Conservation (phyloP, 78 protist genomes). For the Cavenderia fasciculata region DNA sequence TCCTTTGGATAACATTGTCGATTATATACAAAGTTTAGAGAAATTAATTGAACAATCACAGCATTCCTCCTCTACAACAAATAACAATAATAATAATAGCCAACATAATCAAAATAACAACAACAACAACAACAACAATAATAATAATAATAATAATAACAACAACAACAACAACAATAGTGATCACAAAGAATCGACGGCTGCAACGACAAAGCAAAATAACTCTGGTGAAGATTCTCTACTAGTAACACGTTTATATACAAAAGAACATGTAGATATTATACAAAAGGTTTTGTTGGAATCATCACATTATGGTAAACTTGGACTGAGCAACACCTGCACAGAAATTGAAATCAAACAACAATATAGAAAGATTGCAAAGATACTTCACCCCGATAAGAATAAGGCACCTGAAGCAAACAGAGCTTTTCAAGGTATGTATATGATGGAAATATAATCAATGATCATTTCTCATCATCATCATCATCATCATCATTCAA, state of each 20-base stretch:
- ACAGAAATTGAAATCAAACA: constrained; percentile 3
- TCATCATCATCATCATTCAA: too few species aligned
- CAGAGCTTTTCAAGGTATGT: constrained; percentile 23
- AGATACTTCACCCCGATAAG: constrained; percentile 30
- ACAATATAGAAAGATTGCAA: constrained; percentile 15
- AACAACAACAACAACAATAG: too few species aligned
- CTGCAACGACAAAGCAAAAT: not conserved
- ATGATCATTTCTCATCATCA: too few species aligned
- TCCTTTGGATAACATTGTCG: constrained; percentile 10
- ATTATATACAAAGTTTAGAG: not conserved
- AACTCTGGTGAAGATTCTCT: not conserved
- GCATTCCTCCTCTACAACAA: too few species aligned
- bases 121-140: not conserved
- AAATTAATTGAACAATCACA: not conserved
- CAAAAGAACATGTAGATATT: constrained; percentile 14
- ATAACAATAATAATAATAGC: not conserved
- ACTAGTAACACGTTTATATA: not conserved
- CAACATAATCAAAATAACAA: not conserved
- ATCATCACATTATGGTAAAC: constrained; percentile 13
- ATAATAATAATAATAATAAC: too few species aligned
- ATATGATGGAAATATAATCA: too few species aligned
- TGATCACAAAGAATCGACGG: not conserved
- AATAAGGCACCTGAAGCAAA: constrained; percentile 12
- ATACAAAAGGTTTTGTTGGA: not conserved
- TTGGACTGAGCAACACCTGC: not conserved